Evolutionary conservation across 2,329 filamentous ascomycete species (phyloP).

Genomic region (Mycosphaerelloides madeirae): DNA sequence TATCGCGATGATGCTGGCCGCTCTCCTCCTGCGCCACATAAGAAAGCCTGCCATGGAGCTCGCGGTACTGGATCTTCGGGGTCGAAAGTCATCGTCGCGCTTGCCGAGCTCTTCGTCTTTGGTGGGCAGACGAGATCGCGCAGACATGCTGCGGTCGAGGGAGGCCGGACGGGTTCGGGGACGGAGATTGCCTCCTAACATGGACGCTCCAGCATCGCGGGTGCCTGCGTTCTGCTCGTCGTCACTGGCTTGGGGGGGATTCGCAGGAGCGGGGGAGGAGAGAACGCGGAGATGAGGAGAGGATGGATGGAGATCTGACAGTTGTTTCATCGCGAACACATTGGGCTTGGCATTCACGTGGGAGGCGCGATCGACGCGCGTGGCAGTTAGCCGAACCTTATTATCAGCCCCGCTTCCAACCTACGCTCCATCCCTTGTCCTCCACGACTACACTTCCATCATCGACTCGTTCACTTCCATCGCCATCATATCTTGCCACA

Average conservation of each 20-base stretch:
- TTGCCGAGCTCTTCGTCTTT: conserved; percentile 61
- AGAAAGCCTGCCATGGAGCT: conserved; percentile 14
- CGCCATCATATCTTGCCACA: no score
- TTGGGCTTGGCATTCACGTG: conserved; percentile 1
- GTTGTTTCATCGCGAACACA: not conserved
- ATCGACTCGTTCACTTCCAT: no score
- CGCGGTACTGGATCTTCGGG: conserved; percentile 18
- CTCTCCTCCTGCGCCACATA: conserved; percentile 43
- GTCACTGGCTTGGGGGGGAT: not conserved
- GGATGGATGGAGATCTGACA: not conserved
- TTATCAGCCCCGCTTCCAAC: no score
- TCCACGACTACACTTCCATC: no score
- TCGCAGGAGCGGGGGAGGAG: not conserved
- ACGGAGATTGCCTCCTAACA: conserved; percentile 9
- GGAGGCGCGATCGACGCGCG: not conserved
- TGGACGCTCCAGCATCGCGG: conserved; percentile 1
- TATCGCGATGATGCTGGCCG: conserved; percentile 38
- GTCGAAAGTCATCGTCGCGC: conserved; percentile 58
- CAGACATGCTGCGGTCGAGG: conserved; percentile 10
- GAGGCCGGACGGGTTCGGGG: conserved; percentile 4
- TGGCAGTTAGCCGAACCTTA: no score
- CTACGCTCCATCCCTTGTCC: no score
- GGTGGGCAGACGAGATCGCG: conserved; percentile 15
- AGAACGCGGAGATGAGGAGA: not conserved
- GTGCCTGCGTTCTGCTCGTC: not conserved